A percentile compares a stretch with the other conserved stretches of the same genome.
Evolutionary conservation across 1,139 yeast genomes (phyloP).

Genomic region (Petasospora rhodanensis): DNA sequence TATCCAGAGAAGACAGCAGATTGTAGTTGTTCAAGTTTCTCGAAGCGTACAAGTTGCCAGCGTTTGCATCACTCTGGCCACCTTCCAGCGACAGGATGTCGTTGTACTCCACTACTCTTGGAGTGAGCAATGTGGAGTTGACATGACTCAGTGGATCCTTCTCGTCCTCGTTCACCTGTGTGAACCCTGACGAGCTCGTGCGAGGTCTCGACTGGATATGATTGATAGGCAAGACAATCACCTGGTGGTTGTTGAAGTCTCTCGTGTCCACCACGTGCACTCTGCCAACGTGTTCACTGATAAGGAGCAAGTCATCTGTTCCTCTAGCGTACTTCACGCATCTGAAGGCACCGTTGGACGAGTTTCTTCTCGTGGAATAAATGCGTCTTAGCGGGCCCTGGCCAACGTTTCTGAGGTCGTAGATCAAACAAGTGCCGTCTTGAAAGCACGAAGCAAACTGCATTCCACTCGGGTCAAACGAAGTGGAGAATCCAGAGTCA

Average conservation of each 20-base stretch:
- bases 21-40: conserved; percentile 21
- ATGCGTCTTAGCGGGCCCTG: conserved; percentile 48
- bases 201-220: conserved; percentile 9
- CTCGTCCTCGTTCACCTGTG: conserved; percentile 1
- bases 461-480: conserved; percentile 69
- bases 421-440: conserved; percentile 74
- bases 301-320: conserved; percentile 67
- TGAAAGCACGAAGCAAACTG: conserved; percentile 80
- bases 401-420: conserved; percentile 62
- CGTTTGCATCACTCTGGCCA: conserved; percentile 4
- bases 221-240: conserved; percentile 50
- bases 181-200: conserved; percentile 6
- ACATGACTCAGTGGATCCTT: not conserved
- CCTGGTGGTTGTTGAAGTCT: conserved; percentile 69
- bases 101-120: conserved; percentile 24
- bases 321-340: conserved; percentile 56
- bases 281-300: conserved; percentile 82
- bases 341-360: conserved; percentile 47
- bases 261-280: conserved; percentile 81
- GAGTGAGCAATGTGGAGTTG: conserved; percentile 8
- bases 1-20: conserved; percentile 15
- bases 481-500: conserved; percentile 80
- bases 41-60: conserved; percentile 13
- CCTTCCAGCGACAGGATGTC: conserved; percentile 23
- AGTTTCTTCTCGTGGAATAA: conserved; percentile 51